phyloP scores from a whole-genome alignment of 345 rosid species.

The Salix caprea region DNA sequence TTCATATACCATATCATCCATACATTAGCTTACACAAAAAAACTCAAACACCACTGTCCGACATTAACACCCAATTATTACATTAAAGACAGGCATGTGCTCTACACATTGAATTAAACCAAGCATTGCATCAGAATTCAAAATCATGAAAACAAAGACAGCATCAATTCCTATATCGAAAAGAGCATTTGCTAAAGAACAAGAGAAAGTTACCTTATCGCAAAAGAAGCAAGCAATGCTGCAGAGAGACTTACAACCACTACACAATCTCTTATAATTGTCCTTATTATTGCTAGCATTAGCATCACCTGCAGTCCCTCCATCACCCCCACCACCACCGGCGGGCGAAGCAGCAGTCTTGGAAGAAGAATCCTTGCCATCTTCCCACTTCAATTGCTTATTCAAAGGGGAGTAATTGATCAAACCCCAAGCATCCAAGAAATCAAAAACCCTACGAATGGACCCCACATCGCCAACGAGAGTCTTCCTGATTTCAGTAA shows the following conservation, averaged over 20 bases:
- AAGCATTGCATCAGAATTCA: not conserved
- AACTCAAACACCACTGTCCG: no score
- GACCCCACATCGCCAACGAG: slow-evolving; percentile 87
- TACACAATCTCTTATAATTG: slow-evolving; percentile 54
- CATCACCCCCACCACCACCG: slow-evolving; percentile 18
- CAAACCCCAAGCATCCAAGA: slow-evolving; percentile 86
- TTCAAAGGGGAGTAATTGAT: slow-evolving; percentile 54
- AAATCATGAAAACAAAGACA: slow-evolving; percentile 1
- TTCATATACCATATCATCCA: no score
- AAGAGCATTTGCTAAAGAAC: not conserved
- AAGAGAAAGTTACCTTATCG: slow-evolving; percentile 56
- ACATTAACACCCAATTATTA: no score
- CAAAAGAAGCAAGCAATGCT: slow-evolving; percentile 79
- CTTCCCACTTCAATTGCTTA: slow-evolving; percentile 87
- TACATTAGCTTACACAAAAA: no score
- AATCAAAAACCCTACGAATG: slow-evolving; percentile 84
- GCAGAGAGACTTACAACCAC: slow-evolving; percentile 78
- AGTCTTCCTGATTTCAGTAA: slow-evolving; percentile 74
- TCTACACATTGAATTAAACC: no score
- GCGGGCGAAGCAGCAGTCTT: not conserved
- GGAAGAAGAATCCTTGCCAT: slow-evolving; percentile 54
- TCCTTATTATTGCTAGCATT: slow-evolving; percentile 32
- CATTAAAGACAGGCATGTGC: no score
- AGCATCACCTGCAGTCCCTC: slow-evolving; percentile 21
- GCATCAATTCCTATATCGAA: not conserved